Evolutionary conservation across 306 rosid genomes (phyloP).

Genomic region (Vigna radiata): DNA sequence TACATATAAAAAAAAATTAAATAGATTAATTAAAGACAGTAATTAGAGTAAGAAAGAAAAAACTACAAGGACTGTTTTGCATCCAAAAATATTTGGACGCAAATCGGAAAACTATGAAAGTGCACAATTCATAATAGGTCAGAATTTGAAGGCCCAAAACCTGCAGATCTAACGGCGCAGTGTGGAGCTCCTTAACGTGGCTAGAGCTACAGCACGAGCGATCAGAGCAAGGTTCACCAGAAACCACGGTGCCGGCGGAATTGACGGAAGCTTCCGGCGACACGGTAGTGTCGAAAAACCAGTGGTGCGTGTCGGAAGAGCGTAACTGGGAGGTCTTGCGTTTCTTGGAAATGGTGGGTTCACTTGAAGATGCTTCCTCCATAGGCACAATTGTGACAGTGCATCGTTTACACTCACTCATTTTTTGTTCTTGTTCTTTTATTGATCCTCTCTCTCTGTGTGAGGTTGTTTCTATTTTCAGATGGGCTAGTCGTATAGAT

Average conservation of each 20-base stretch:
- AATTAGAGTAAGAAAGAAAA: background rate
- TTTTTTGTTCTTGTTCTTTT: background rate
- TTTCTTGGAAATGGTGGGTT: constrained; percentile 56
- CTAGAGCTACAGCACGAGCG: constrained; percentile 61
- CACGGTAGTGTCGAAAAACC: background rate
- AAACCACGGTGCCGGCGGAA: constrained; percentile 28
- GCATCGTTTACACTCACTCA: constrained; percentile 64
- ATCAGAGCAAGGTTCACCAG: constrained; percentile 43
- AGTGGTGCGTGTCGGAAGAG: constrained; percentile 12
- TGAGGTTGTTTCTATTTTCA: constrained; percentile 37
- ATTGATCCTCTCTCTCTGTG: constrained; percentile 16
- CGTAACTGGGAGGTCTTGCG: constrained; percentile 43
- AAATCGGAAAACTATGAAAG: background rate
- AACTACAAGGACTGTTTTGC: constrained; percentile 2
- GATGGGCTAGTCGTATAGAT: constrained; percentile 5
- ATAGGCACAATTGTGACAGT: constrained; percentile 42
- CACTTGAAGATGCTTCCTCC: constrained; percentile 52
- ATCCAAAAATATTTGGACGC: constrained; percentile 42
- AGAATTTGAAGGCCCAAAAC: constrained; percentile 48
- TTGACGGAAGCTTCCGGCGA: constrained; percentile 46
- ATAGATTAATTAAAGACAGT: constrained; percentile 5
- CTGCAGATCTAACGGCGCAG: constrained; percentile 64
- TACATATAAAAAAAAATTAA: constrained; percentile 10
- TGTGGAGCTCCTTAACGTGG: constrained; percentile 25
- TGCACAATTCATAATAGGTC: background rate